A percentile compares a stretch with the other conserved stretches of the same genome.
Conservation (phyloP, 2,329 filamentous ascomycete species). For the Lasiodiplodia citricola region DNA sequence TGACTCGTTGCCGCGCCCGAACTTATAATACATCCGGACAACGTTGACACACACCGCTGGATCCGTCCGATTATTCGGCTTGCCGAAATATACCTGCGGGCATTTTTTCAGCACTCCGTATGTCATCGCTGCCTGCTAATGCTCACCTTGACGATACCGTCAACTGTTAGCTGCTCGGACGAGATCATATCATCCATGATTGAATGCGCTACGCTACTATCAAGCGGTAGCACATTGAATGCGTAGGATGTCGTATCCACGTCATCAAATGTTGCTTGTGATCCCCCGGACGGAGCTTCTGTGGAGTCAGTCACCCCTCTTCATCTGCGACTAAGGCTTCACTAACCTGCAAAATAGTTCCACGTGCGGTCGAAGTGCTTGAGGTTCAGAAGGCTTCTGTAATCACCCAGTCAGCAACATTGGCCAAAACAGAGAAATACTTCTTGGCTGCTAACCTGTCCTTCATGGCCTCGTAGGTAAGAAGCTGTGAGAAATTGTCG, state of each 20-base stretch:
- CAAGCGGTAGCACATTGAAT: constrained; percentile 34
- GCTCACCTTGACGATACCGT: constrained; percentile 13
- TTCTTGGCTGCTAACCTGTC: constrained; percentile 28
- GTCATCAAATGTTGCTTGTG: constrained; percentile 39
- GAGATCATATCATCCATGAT: constrained; percentile 17
- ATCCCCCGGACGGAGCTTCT: constrained; percentile 26
- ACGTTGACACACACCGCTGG: constrained; percentile 42
- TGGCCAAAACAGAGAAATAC: background rate
- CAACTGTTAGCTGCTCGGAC: background rate
- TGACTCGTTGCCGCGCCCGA: constrained; percentile 34
- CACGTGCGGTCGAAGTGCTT: constrained; percentile 29
- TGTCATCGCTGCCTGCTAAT: background rate
- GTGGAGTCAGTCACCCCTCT: background rate
- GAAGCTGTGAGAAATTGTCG: constrained; percentile 39
- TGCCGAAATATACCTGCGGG: constrained; percentile 40
- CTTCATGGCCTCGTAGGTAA: constrained; percentile 35
- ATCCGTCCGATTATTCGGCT: constrained; percentile 34
- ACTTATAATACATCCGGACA: constrained; percentile 39
- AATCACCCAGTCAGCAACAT: background rate
- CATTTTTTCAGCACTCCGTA: background rate
- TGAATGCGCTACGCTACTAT: background rate
- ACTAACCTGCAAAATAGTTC: constrained; percentile 37
- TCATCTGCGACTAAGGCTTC: constrained; percentile 16
- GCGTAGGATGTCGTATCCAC: constrained; percentile 43
- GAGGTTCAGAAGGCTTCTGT: constrained; percentile 27